A percentile compares a stretch with the other conserved stretches of the same genome.
Evolutionary conservation across 108 stramenopile genomes (phyloP).

Genomic region (Nitzschia sp.): DNA sequence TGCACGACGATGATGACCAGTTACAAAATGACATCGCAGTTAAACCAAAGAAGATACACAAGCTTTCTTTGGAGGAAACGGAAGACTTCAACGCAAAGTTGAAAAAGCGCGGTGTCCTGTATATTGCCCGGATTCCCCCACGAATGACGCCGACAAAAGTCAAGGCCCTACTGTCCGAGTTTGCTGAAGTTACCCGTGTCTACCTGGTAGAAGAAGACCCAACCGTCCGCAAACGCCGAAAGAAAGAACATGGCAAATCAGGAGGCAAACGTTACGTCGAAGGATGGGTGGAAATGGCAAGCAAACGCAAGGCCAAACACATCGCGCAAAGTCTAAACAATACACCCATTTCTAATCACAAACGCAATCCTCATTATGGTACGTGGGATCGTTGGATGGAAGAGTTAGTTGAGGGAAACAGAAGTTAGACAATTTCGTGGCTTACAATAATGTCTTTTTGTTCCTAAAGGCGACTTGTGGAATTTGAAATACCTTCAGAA

Average conservation of each 20-base stretch:
- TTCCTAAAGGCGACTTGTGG: conserved; percentile 82
- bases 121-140: conserved; percentile 94
- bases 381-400: conserved; percentile 19
- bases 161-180: conserved; percentile 87
- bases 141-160: conserved; percentile 95
- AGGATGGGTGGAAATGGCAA: conserved; percentile 97
- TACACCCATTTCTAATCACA: conserved; percentile 81
- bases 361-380: conserved; percentile 77
- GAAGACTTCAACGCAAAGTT: conserved; percentile 81
- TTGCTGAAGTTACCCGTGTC: conserved; percentile 87
- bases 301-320: conserved; percentile 84
- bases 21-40: too few relatives aligned
- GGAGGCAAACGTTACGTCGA: conserved; percentile 90
- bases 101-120: conserved; percentile 84
- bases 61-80: conserved; percentile 59
- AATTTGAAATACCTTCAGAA: conserved; percentile 92
- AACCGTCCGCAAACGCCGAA: conserved; percentile 70
- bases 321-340: conserved; percentile 85
- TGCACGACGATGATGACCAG: not conserved
- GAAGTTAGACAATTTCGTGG: not conserved
- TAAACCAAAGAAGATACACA: conserved; percentile 59
- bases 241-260: conserved; percentile 60
- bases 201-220: conserved; percentile 95
- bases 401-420: not conserved
- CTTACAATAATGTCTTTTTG: conserved; percentile 19